phyloP scores from a whole-genome alignment of 2,329 filamentous ascomycete species.

The Tetracladium maxilliforme region DNA sequence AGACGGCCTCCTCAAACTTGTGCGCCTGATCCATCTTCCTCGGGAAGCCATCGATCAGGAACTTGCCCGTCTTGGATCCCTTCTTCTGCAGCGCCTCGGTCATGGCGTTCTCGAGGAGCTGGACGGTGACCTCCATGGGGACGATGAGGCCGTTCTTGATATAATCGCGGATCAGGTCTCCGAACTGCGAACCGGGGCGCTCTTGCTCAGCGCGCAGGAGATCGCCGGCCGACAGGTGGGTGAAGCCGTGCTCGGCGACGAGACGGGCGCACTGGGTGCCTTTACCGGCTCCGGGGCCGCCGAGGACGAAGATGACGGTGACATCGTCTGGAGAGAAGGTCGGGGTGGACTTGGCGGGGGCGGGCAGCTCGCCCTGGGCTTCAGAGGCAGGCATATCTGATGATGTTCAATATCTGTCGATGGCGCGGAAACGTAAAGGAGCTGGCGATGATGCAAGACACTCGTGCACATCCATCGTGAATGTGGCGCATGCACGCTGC shows the following conservation, averaged over 20 bases:
- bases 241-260: conserved; percentile 78
- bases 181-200: conserved; percentile 74
- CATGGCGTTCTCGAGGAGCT: conserved; percentile 91
- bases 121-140: conserved; percentile 96
- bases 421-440: no score
- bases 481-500: no score
- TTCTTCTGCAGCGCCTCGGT: conserved; percentile 43
- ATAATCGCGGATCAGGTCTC: conserved; percentile 80
- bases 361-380: no score
- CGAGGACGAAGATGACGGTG: conserved; percentile 92
- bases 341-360: conserved; percentile 42
- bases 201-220: conserved; percentile 88
- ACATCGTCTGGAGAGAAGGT: conserved; percentile 64
- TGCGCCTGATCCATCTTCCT: conserved; percentile 94
- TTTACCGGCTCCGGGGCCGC: conserved; percentile 89
- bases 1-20: conserved; percentile 85
- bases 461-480: no score
- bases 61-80: conserved; percentile 43
- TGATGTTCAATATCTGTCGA: no score
- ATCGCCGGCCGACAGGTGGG: conserved; percentile 85
- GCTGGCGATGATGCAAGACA: no score
- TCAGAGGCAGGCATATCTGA: no score
- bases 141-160: conserved; percentile 94
- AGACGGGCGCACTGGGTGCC: conserved; percentile 89
- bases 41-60: conserved; percentile 75